These are phyloP conservation scores for Kluyveromyces nonfermentans DNA, from an alignment of 805 yeast species.

Conservation along the genomic window DNA sequence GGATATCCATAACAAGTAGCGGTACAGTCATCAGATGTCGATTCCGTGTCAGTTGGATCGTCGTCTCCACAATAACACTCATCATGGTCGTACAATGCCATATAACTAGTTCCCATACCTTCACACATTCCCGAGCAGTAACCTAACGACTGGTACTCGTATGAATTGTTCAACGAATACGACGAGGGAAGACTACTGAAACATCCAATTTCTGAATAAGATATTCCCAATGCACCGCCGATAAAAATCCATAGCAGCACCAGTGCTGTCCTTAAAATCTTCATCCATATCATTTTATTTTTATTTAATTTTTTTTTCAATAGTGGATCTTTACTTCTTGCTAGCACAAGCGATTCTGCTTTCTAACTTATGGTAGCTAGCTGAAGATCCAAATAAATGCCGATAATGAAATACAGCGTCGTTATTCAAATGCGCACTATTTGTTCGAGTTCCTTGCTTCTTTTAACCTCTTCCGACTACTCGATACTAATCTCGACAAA, in stretches of 20 bases:
- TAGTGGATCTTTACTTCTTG: too few relatives aligned
- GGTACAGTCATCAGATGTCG: conserved; percentile 15
- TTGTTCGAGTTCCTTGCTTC: too few relatives aligned
- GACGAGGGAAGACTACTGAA: conserved; percentile 24
- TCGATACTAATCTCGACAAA: too few relatives aligned
- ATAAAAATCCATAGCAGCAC: neutral
- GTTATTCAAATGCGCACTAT: neutral
- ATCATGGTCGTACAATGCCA: conserved; percentile 22
- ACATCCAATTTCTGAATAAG: conserved; percentile 19
- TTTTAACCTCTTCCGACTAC: neutral
- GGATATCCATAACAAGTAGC: conserved; percentile 49
- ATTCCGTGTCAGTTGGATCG: conserved; percentile 12
- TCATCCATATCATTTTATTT: neutral
- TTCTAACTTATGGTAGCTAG: neutral
- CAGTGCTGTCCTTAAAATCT: neutral
- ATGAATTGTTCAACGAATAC: conserved; percentile 15
- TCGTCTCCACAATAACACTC: conserved; percentile 27
- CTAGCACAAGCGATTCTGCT: neutral
- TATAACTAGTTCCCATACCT: conserved; percentile 16
- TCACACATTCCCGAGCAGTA: conserved; percentile 19
- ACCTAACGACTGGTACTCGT: conserved; percentile 22
- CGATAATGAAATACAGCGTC: neutral
- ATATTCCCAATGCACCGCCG: conserved; percentile 1
- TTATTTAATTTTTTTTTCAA: too few relatives aligned
- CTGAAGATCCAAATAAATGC: neutral